phyloP scores from a whole-genome alignment of 2,329 filamentous ascomycete genomes.

The Aspergillus piperis region DNA sequence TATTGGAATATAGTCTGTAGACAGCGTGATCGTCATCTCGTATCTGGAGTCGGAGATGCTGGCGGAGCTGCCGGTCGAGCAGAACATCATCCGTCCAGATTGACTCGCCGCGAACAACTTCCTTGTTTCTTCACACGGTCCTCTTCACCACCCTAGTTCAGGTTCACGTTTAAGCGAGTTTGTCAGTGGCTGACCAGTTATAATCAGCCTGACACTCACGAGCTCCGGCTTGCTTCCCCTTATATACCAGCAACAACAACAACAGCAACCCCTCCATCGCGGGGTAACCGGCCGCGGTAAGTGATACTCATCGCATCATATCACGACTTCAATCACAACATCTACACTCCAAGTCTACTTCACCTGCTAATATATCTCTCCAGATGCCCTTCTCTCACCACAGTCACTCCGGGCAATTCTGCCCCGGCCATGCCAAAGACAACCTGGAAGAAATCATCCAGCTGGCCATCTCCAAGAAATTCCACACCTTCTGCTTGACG shows the following conservation, averaged over 20 bases:
- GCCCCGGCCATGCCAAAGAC: slow-evolving; percentile 82
- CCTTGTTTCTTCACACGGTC: not conserved
- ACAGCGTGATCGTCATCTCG: not conserved
- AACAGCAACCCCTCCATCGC: slow-evolving; percentile 1
- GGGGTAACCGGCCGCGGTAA: slow-evolving; percentile 9
- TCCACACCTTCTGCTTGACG: slow-evolving; percentile 82
- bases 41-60: not conserved
- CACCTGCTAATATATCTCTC: not conserved
- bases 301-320: not conserved
- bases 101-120: not conserved
- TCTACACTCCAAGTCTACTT: not conserved
- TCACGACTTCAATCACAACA: not conserved
- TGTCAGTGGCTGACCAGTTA: not conserved
- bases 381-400: slow-evolving; percentile 96
- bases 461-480: slow-evolving; percentile 74
- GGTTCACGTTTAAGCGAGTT: not conserved
- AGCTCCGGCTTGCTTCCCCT: not conserved
- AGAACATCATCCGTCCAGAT: not conserved
- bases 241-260: not conserved
- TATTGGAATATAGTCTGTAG: not conserved
- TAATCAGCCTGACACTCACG: not conserved
- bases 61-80: not conserved
- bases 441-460: slow-evolving; percentile 80
- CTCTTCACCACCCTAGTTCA: not conserved
- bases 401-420: slow-evolving; percentile 97